phyloP scores from a whole-genome alignment of 2,329 filamentous ascomycete species.

The Alternaria ventricosa region DNA sequence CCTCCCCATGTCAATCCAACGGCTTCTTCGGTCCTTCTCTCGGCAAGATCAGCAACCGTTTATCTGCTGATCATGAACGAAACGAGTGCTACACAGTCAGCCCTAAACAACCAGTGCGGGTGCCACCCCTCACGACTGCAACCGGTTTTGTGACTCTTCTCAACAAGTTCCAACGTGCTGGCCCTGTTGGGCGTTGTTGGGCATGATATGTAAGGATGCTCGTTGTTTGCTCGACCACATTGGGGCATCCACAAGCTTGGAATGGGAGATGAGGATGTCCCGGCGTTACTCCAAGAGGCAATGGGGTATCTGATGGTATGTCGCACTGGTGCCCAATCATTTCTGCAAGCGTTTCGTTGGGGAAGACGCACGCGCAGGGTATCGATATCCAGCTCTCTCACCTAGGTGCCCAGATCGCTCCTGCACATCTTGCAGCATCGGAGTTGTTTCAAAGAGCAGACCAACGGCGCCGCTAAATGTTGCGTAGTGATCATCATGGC shows the following conservation, averaged over 20 bases:
- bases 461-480: background rate
- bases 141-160: background rate
- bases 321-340: background rate
- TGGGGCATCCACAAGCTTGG: background rate
- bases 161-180: background rate
- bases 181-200: background rate
- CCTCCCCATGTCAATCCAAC: background rate
- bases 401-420: background rate
- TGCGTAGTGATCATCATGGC: background rate
- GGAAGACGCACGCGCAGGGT: background rate
- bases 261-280: background rate
- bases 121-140: background rate
- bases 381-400: background rate
- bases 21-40: background rate
- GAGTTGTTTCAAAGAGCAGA: background rate
- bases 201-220: background rate
- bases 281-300: background rate
- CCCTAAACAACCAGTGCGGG: background rate
- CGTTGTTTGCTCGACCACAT: background rate
- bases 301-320: background rate
- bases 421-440: background rate
- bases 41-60: background rate
- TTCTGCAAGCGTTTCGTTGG: background rate
- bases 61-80: background rate
- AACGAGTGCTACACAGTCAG: background rate